These are phyloP conservation scores for Rhynchospora breviuscula DNA, from an alignment of 176 grass and related monocot genomes.

Conservation along the genomic window DNA sequence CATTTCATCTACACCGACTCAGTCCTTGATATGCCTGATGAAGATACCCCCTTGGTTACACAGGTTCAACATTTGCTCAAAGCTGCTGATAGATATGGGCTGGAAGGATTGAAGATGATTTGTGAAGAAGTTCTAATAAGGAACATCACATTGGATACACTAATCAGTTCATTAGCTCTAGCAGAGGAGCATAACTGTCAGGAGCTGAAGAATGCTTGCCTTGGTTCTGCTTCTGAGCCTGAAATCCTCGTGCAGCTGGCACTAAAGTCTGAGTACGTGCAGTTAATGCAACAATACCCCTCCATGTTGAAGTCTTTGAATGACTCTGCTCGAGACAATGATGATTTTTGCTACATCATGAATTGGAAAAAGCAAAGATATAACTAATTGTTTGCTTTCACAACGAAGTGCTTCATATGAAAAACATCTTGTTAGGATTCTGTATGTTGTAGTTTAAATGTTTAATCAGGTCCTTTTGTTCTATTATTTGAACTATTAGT, in stretches of 20 bases:
- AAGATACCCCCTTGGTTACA: background rate
- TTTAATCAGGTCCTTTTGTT: too few species aligned
- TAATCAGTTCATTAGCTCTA: conserved; percentile 6
- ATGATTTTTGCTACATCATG: too few species aligned
- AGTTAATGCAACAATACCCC: background rate
- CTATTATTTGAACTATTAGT: too few species aligned
- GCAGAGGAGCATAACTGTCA: conserved; percentile 32
- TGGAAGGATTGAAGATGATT: conserved; percentile 37
- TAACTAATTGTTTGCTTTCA: too few species aligned
- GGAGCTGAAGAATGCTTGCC: conserved; percentile 37
- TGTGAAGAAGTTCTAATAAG: conserved; percentile 24
- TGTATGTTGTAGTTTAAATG: too few species aligned
- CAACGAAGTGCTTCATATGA: too few species aligned
- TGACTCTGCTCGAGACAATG: background rate
- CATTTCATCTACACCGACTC: conserved; percentile 40
- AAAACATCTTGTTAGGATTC: too few species aligned
- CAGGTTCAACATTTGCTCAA: conserved; percentile 15
- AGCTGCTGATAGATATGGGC: conserved; percentile 25
- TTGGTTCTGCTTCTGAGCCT: conserved; percentile 13
- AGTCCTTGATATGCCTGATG: background rate
- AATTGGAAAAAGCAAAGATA: too few species aligned
- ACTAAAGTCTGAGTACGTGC: background rate
- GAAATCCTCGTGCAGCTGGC: conserved; percentile 18
- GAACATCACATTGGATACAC: conserved; percentile 6
- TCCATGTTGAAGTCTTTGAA: background rate